These are phyloP conservation scores for Phytophthora pisi DNA, from an alignment of 352 stramenopile species.

Conservation along the genomic window DNA sequence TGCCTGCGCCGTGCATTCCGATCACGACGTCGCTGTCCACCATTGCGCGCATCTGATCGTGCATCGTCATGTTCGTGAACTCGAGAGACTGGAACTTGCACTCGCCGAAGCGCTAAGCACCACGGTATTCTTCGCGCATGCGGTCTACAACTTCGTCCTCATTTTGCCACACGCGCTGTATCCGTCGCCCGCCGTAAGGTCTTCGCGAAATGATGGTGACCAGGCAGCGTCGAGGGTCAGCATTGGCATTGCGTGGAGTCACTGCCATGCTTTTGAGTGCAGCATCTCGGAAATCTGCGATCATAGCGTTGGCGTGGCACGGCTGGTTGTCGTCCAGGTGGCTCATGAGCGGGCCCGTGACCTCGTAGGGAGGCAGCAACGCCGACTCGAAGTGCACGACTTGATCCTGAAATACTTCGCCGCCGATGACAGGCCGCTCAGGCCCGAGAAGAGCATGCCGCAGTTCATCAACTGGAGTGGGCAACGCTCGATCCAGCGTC, in stretches of 20 bases:
- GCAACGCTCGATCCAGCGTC: slow-evolving; percentile 42
- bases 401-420: slow-evolving; percentile 28
- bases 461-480: slow-evolving; percentile 44
- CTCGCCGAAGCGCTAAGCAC: slow-evolving; percentile 29
- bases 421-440: slow-evolving; percentile 17
- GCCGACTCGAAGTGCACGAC: slow-evolving; percentile 44
- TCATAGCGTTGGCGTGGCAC: slow-evolving; percentile 31
- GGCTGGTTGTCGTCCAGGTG: slow-evolving; percentile 59
- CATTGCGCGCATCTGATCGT: slow-evolving; percentile 64
- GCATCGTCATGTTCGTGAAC: slow-evolving; percentile 57
- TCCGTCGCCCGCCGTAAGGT: slow-evolving; percentile 46
- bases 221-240: slow-evolving; percentile 16
- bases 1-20: slow-evolving; percentile 76
- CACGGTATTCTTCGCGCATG: slow-evolving; percentile 50
- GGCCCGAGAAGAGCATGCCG: slow-evolving; percentile 40
- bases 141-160: slow-evolving; percentile 48
- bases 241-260: slow-evolving; percentile 13
- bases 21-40: slow-evolving; percentile 73
- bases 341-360: slow-evolving; percentile 47
- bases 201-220: slow-evolving; percentile 62
- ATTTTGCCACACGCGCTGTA: slow-evolving; percentile 67
- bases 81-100: slow-evolving; percentile 60
- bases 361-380: slow-evolving; percentile 43
- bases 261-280: slow-evolving; percentile 35
- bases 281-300: slow-evolving; percentile 24